Percentiles rank a stretch among this genome's conserved stretches.
phyloP scores from a whole-genome alignment of 371 early-diverging fungal genomes.

The Rhizomucor miehei region DNA sequence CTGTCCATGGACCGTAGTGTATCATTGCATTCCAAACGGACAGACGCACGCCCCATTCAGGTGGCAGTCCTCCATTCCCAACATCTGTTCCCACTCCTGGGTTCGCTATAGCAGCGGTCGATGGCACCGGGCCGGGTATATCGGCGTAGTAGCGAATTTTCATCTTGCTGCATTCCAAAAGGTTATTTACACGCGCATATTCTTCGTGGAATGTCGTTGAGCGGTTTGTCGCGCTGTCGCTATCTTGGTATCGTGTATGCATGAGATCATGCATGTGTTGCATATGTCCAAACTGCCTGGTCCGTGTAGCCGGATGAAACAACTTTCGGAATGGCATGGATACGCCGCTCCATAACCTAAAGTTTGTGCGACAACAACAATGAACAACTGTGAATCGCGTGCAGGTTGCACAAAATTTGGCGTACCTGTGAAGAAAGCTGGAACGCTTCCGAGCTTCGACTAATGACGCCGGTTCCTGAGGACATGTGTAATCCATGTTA shows the following conservation, averaged over 20 bases:
- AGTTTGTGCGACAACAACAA: neutral
- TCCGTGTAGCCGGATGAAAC: slow-evolving; percentile 19
- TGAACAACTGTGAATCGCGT: neutral
- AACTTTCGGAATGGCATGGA: slow-evolving; percentile 7
- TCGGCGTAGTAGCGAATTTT: slow-evolving; percentile 69
- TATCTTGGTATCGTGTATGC: slow-evolving; percentile 33
- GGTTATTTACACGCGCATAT: slow-evolving; percentile 70
- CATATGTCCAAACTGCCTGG: slow-evolving; percentile 36
- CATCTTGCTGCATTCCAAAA: slow-evolving; percentile 63
- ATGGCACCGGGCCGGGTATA: slow-evolving; percentile 61
- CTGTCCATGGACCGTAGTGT: slow-evolving; percentile 88
- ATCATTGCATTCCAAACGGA: slow-evolving; percentile 58
- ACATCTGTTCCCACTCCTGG: slow-evolving; percentile 39
- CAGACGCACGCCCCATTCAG: slow-evolving; percentile 75
- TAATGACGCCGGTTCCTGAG: neutral
- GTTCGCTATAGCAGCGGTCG: slow-evolving; percentile 19
- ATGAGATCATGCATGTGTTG: slow-evolving; percentile 49
- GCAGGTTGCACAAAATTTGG: neutral
- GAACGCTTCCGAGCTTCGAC: no score
- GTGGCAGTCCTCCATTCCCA: slow-evolving; percentile 63
- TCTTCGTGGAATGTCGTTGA: slow-evolving; percentile 52
- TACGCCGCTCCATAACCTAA: neutral
- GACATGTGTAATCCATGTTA: slow-evolving; percentile 67
- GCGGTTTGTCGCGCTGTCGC: slow-evolving; percentile 3
- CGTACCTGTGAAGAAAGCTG: no score